Conservation (phyloP, 306 rosid species). For the Rosa multiflora region DNA sequence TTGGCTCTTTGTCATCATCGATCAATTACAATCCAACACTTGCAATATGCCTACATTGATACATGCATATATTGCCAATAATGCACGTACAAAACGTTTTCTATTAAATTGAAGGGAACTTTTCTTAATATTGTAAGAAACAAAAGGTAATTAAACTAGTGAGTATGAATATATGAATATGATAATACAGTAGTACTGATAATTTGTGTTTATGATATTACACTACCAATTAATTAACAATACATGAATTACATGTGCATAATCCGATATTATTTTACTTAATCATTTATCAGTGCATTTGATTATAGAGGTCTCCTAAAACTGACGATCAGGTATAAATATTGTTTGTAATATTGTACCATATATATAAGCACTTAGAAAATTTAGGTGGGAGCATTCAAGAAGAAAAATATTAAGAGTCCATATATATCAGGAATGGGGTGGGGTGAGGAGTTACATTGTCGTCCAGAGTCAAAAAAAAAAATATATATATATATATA, state of each 20-base stretch:
- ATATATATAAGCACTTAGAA: background rate
- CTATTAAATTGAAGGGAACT: background rate
- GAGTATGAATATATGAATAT: background rate
- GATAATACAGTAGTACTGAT: background rate
- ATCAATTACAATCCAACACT: slow-evolving; percentile 3
- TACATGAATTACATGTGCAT: background rate
- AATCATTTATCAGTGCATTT: background rate
- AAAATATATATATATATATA: too few species aligned
- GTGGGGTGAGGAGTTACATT: too few species aligned
- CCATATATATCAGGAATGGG: too few species aligned
- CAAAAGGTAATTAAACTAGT: background rate
- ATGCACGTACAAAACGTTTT: background rate
- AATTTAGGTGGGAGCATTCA: background rate
- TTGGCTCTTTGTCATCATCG: background rate
- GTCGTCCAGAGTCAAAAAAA: too few species aligned
- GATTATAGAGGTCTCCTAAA: background rate
- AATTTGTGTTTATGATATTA: background rate
- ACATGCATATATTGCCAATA: background rate
- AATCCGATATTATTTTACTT: background rate
- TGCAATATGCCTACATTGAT: background rate
- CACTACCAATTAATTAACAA: background rate
- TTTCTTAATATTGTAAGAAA: background rate
- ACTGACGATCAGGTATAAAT: background rate
- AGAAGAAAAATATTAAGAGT: too few species aligned
- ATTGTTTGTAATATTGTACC: background rate